Conservation (phyloP, 805 yeast genomes). For the Wickerhamomyces xylosicus region DNA sequence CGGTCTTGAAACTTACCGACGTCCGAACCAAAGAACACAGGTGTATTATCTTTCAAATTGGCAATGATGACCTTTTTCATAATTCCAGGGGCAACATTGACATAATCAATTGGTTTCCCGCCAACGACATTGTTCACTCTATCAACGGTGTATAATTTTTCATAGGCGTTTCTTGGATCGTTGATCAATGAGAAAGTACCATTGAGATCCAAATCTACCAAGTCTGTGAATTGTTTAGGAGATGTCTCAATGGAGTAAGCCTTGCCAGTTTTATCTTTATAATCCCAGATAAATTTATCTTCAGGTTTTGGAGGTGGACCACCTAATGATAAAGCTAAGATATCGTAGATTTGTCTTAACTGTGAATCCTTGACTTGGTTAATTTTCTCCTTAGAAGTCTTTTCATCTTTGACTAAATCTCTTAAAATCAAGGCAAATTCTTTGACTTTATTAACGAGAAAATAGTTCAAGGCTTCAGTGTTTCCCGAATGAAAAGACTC, state of each 20-base stretch:
- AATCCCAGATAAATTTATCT: conserved; percentile 66
- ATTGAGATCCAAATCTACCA: conserved; percentile 39
- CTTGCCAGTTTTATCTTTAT: conserved; percentile 49
- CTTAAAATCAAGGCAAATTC: conserved; percentile 66
- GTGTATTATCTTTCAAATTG: conserved; percentile 58
- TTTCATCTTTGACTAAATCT: conserved; percentile 27
- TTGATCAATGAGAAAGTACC: conserved; percentile 56
- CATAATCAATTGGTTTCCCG: conserved; percentile 57
- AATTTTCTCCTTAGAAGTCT: conserved; percentile 25
- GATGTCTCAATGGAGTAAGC: conserved; percentile 38
- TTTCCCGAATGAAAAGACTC: conserved; percentile 45
- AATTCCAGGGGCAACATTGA: conserved; percentile 49
- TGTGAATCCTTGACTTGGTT: conserved; percentile 30
- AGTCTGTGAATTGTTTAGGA: conserved; percentile 53
- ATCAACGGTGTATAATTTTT: conserved; percentile 57
- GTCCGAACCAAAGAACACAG: conserved; percentile 83
- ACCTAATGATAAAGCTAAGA: conserved; percentile 58
- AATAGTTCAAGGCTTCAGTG: conserved; percentile 46
- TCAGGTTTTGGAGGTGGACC: conserved; percentile 71
- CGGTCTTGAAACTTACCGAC: conserved; percentile 52
- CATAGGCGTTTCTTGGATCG: conserved; percentile 69
- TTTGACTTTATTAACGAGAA: conserved; percentile 57
- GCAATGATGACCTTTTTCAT: conserved; percentile 52
- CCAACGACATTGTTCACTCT: conserved; percentile 63
- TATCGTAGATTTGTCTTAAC: conserved; percentile 52